Base-by-base conservation (phyloP, 2,329 filamentous ascomycete genomes). In the Diaporthe citri region DNA sequence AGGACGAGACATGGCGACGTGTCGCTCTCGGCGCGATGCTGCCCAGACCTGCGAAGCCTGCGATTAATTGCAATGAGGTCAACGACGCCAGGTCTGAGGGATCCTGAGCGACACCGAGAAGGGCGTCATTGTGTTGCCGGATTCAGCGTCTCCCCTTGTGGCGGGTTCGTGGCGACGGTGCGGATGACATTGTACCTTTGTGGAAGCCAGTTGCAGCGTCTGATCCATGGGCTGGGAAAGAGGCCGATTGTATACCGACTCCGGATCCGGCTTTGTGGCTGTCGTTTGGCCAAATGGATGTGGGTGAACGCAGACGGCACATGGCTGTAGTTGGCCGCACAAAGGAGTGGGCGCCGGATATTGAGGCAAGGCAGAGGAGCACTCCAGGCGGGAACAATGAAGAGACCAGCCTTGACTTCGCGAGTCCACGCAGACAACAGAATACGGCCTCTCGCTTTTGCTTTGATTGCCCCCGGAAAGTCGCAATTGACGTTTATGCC, bases 371-470 rank as follows among this genome's bases (percentile, higher is more conserved):
- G 41, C 62, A 59, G 28, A 52, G 10, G 43, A 43, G 60, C 72
- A 70, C 51, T 51, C 62, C 72, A 74, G 22, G 43, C 55, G 43
- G n/a, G 64, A 74, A 74, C 72, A 74, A 74, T 71, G 72, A 31
- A 64, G 22, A 39, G 10, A 43, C 13, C 20, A 43, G 15, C 13
- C 55, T 39, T 41, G 39, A 51, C 48, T 15, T 41, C 34, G 36
- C 46, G 15, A 41, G 31, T 7, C 64, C 64, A 55, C 57, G 46
- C 39, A 62, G 20, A n/a, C 46, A n/a, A 34, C 71, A 51, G 9
- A 55, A 31, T 9, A 56, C 22, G n/a, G 20, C 6, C 25, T 15
- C 51, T 43, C 48, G 3, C 36, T 34, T 13, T 36, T 31, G 36
- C 36, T 55, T 59, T 31, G 48, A 31, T 12, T 20, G 12, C 17